Evolutionary conservation across 1,139 yeast species (phyloP), one percentile per base, ranked within the genome.

Genomic region (Sugiyamaella grinbergsii): DNA sequence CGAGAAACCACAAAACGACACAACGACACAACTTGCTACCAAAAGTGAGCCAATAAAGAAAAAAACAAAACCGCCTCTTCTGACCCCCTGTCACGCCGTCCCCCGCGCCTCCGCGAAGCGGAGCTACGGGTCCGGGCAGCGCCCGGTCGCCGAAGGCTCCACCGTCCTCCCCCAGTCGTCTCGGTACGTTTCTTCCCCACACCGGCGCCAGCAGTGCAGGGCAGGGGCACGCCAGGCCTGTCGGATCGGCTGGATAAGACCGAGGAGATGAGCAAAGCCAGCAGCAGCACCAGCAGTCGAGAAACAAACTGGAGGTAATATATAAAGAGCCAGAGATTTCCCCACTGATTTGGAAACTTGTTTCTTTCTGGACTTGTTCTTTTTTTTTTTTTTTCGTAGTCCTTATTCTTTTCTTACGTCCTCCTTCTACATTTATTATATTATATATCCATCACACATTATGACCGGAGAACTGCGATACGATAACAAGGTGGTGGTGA

Each of bases 401-500:
- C n/a, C n/a, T 16, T 23, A 18, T 8, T 22, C 31, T 24, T 38
- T 13, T 29, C 8, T 26, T 26, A 20, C 36, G n/a, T n/a, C n/a
- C n/a, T n/a, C n/a, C n/a, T n/a, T n/a, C n/a, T n/a, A n/a, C 33
- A 10, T 29, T 38, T 37, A 8, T 15, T 37, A 8, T 37, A 19
- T n/a, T n/a, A n/a, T n/a, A 37, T 15, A 8, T 8, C 6, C n/a
- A 15, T 8, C 11, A 26, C 8, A 26, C 20, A 42, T 39, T 31
- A 44, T 51, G 50, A 24, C 18, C 10, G 33, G 24, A 18, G 65
- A 69, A 52, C 62, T 79, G 26, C 58, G 73, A 58, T 88, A 83
- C 64, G 85, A 86, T 62, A 89, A 82, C 64, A 83, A 85, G 68
- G 97, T 90, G 47, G 97, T 89, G 31, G 80, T 90, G 57, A 83